Evolutionary conservation across 2,329 filamentous ascomycete species (phyloP).

Genomic region (Exophiala sideris): DNA sequence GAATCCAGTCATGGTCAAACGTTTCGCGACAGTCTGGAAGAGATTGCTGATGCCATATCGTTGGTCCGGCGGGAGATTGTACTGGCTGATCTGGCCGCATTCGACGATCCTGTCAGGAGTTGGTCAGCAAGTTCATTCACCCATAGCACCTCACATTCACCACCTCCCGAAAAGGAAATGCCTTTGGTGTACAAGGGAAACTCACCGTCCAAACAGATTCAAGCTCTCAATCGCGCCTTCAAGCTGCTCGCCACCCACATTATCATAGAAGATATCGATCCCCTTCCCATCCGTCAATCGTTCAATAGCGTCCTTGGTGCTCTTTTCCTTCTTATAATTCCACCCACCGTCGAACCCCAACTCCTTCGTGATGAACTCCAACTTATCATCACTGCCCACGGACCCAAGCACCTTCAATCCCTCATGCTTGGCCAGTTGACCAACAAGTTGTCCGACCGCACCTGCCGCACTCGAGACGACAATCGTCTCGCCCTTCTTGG

Average conservation of each 20-base stretch:
- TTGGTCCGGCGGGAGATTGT: constrained; percentile 61
- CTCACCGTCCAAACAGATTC: constrained; percentile 59
- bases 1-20: constrained; percentile 68
- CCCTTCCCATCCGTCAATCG: constrained; percentile 68
- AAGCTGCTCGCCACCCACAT: constrained; percentile 64
- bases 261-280: constrained; percentile 81
- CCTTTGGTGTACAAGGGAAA: not conserved
- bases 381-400: constrained; percentile 75
- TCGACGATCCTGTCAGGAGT: constrained; percentile 16
- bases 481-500: constrained; percentile 75
- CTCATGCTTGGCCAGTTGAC: constrained; percentile 78
- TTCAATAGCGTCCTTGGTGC: constrained; percentile 61
- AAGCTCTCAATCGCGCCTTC: constrained; percentile 59
- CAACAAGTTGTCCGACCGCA: constrained; percentile 78
- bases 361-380: constrained; percentile 68
- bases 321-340: constrained; percentile 81
- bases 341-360: constrained; percentile 71
- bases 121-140: too few species aligned
- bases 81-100: constrained; percentile 61
- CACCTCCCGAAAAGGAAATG: too few species aligned
- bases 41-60: constrained; percentile 66
- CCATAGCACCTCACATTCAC: too few species aligned
- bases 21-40: constrained; percentile 62
- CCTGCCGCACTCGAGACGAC: constrained; percentile 77
- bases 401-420: constrained; percentile 76